phyloP scores from a whole-genome alignment of 169 alveolate species.

The Plasmodium coatneyi region DNA sequence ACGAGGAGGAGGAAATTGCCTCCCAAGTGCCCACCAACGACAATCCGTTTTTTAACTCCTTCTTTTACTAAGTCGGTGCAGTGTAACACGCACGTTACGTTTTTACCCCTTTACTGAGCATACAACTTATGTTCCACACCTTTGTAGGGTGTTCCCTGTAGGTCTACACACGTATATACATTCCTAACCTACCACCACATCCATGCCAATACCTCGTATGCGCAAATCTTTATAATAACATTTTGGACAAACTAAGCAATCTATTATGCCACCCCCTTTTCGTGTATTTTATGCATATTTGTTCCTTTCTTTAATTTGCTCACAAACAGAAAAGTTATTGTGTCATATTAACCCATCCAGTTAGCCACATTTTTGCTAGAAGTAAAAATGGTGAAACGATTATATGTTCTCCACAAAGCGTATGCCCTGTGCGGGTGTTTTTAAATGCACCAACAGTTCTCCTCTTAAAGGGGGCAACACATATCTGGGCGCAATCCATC shows the following conservation, averaged over 20 bases:
- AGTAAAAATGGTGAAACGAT: not conserved
- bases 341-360: not conserved
- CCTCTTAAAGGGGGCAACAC: not conserved
- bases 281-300: not conserved
- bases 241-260: not conserved
- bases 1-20: constrained; percentile 19
- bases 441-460: not conserved
- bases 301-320: not conserved
- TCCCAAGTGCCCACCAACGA: constrained; percentile 6
- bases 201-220: not conserved
- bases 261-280: not conserved
- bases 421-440: not conserved
- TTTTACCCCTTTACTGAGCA: not conserved
- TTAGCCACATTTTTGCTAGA: not conserved
- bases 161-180: not conserved
- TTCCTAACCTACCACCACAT: not conserved
- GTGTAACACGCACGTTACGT: not conserved
- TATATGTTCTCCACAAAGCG: not conserved
- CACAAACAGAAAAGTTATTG: not conserved
- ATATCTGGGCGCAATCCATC: not conserved
- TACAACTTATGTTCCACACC: not conserved
- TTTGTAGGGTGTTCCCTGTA: not conserved
- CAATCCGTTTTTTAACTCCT: constrained; percentile 54
- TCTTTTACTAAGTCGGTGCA: constrained; percentile 18
- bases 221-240: not conserved